These are phyloP conservation scores for Micractinium sp. DNA, from an alignment of 139 green algal species.

Conservation along the genomic window DNA sequence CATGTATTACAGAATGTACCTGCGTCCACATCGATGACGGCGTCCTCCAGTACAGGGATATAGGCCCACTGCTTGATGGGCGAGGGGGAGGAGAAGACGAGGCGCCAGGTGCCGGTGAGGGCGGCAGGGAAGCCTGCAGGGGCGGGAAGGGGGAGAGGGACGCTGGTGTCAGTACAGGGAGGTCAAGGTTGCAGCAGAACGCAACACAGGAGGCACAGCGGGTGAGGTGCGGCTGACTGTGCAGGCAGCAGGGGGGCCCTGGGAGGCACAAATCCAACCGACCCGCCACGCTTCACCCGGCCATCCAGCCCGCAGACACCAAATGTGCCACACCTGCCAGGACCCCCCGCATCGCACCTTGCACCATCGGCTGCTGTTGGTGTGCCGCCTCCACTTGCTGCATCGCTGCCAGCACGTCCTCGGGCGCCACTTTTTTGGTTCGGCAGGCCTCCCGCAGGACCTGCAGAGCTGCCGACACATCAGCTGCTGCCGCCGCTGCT, in stretches of 20 bases:
- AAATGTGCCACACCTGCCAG: no score
- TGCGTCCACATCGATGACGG: constrained; percentile 33
- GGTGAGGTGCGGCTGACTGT: not conserved
- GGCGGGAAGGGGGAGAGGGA: not conserved
- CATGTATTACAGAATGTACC: not conserved
- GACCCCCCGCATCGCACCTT: not conserved
- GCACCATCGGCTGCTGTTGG: constrained; percentile 10
- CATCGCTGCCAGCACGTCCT: constrained; percentile 25
- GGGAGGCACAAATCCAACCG: no score
- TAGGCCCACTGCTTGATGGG: constrained; percentile 40
- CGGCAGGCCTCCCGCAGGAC: not conserved
- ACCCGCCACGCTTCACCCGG: no score
- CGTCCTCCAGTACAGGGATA: constrained; percentile 40
- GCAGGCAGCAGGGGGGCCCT: not conserved
- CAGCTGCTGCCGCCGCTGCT: constrained; percentile 2
- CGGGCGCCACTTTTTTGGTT: constrained; percentile 6
- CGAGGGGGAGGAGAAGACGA: constrained; percentile 36
- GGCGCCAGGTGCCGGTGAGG: constrained; percentile 37
- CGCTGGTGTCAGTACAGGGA: not conserved
- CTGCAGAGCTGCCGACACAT: not conserved
- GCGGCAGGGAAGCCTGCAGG: constrained; percentile 28
- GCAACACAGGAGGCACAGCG: not conserved
- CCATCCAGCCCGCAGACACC: no score
- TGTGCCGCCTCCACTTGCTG: constrained; percentile 16
- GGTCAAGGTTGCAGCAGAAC: not conserved